phyloP scores from a whole-genome alignment of 257 asterid species.

The Solanum dulcamara region DNA sequence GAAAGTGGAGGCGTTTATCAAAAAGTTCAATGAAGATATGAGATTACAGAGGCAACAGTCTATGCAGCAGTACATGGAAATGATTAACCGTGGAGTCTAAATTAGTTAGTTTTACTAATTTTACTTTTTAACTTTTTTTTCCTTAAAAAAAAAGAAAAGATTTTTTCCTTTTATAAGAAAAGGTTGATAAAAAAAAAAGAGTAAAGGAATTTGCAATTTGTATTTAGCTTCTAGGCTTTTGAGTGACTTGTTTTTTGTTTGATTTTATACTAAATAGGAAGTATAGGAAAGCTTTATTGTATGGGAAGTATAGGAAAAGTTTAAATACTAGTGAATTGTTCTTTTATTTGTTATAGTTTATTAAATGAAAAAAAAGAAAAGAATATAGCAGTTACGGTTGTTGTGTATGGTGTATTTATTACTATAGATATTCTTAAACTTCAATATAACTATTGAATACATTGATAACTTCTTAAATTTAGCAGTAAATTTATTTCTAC shows the following conservation, averaged over 20 bases:
- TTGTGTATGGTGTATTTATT: background rate
- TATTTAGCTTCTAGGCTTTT: background rate
- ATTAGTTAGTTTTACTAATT: background rate
- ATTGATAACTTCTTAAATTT: no score
- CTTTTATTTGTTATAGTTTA: background rate
- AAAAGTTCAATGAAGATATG: conserved; percentile 31
- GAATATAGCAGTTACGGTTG: background rate
- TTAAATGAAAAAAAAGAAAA: background rate
- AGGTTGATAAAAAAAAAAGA: background rate
- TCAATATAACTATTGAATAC: no score
- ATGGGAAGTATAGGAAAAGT: background rate
- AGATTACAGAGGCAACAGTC: conserved; percentile 31
- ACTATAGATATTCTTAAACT: background rate
- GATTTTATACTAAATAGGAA: background rate
- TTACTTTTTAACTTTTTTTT: background rate
- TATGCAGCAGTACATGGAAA: conserved; percentile 16
- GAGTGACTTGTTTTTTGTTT: background rate
- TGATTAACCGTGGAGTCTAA: conserved; percentile 24
- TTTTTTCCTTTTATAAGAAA: background rate
- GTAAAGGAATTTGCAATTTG: background rate
- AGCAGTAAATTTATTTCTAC: no score
- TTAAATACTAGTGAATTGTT: background rate
- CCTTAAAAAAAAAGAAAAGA: accelerated
- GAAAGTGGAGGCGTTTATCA: conserved; percentile 29
- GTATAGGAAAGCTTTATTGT: background rate